Evolutionary conservation across 257 asterid genomes (phyloP), one percentile per base, ranked within the genome.

Genomic region (Solanum bukasovii): DNA sequence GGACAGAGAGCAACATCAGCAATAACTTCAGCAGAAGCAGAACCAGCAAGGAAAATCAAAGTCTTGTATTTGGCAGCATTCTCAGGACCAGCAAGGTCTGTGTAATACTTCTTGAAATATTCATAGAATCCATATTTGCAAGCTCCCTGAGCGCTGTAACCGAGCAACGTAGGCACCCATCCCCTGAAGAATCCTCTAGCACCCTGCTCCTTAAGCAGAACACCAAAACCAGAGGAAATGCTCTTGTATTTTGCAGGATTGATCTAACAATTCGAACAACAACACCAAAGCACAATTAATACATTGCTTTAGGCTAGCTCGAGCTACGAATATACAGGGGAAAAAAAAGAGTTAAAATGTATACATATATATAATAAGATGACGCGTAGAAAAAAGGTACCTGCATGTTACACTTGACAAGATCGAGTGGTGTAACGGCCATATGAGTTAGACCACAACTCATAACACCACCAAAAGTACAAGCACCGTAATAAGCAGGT

Each of bases 361-460:
- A 34, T 35, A 9, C 44, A 34, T 71, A 71, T 31, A 71, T 40
- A 9, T 9, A 40, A 31, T 70, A 29, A 71, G 40, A 70, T 70
- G 13, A 7, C n/a, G 18, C n/a, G 61, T 38, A 12, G 59, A 25
- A 7, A 6, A 25, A 13, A 40, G 23, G 11, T 27, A 95, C 98
- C 98, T 96, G 98, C 98, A 96, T 96, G 74, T 95, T 95, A 90
- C 98, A 96, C 93, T 96, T 96, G 95, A 96, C 93, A 33, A 96
- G 88, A 93, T 96, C 98, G 61, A 96, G 97, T 18, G 98, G 98
- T 23, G 98, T 96, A 70, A 93, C 95, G 21, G 98, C 92, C 90
- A 86, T 91, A 91, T 96, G 98, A 87, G 98, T 95, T 61, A 91
- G 88, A 20, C 98, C 98, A 85, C 98, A 94, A 84, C 98, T 87